Evolutionary conservation across 2,329 filamentous ascomycete species (phyloP).

Genomic region (Coniochaeta ligniaria): DNA sequence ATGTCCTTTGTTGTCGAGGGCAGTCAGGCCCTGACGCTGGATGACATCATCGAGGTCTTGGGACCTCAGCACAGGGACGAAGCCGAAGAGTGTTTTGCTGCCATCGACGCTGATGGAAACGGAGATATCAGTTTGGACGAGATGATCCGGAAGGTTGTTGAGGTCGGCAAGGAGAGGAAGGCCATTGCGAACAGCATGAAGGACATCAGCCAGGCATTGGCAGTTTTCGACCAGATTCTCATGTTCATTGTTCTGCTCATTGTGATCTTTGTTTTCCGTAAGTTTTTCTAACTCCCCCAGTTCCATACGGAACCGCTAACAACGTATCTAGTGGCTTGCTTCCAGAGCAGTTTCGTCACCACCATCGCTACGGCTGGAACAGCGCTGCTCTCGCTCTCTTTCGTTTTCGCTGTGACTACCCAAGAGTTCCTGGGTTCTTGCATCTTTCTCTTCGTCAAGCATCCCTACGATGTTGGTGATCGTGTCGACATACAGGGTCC

Average conservation of each 20-base stretch:
- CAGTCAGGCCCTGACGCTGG: constrained; percentile 66
- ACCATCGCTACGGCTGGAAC: constrained; percentile 88
- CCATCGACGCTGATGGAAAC: constrained; percentile 81
- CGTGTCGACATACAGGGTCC: constrained; percentile 69
- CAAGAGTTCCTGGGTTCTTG: constrained; percentile 97
- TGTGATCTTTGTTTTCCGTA: constrained; percentile 74
- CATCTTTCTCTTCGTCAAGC: constrained; percentile 98
- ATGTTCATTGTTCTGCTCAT: constrained; percentile 75
- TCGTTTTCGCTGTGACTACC: constrained; percentile 85
- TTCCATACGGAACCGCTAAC: constrained; percentile 7
- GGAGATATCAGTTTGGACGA: constrained; percentile 93
- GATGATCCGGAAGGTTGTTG: constrained; percentile 81
- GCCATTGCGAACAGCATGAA: constrained; percentile 90
- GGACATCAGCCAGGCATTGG: constrained; percentile 91
- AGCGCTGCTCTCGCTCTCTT: constrained; percentile 88
- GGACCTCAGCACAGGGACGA: constrained; percentile 66
- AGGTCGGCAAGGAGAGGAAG: constrained; percentile 80
- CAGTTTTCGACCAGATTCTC: constrained; percentile 81
- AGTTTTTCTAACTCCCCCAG: constrained; percentile 19
- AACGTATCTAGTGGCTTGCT: constrained; percentile 60
- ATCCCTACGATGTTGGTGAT: constrained; percentile 94
- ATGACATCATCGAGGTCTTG: constrained; percentile 85
- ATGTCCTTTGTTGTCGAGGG: constrained; percentile 96
- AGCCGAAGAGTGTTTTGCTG: constrained; percentile 76
- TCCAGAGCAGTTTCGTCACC: constrained; percentile 77